phyloP scores from a whole-genome alignment of 768 basidiomycete genomes.

The Coprinellus micaceus region DNA sequence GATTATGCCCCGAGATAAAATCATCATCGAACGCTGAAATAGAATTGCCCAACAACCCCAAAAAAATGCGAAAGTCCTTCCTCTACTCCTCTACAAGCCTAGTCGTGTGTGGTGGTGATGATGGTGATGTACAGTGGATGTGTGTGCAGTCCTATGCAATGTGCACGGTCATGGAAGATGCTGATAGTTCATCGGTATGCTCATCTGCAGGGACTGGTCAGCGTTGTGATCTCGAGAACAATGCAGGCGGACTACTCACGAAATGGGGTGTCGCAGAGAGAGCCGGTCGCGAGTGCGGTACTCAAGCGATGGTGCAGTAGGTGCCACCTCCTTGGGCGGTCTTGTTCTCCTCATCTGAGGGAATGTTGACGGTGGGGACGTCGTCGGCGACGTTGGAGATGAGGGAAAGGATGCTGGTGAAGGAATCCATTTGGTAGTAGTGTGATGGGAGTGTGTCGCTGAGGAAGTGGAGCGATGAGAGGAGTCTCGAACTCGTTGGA shows the following conservation, averaged over 20 bases:
- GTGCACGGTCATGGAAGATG: too few species aligned
- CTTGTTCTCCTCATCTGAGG: neutral
- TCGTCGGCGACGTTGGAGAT: neutral
- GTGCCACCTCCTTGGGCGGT: neutral
- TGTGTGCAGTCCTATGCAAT: neutral
- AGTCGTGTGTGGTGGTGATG: neutral
- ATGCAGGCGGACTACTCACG: neutral
- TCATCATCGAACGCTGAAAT: neutral
- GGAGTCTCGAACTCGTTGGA: neutral
- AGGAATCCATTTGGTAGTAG: neutral
- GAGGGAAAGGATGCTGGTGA: neutral
- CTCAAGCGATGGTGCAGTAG: constrained; percentile 4
- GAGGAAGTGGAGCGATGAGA: neutral
- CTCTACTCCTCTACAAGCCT: neutral
- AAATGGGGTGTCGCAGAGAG: neutral
- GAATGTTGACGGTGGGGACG: neutral
- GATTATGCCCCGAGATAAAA: neutral
- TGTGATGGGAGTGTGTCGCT: neutral
- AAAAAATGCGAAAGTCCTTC: neutral
- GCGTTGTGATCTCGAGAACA: neutral
- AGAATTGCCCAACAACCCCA: neutral
- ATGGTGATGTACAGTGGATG: neutral
- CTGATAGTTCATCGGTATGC: too few species aligned
- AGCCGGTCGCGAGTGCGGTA: neutral
- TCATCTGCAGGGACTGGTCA: neutral